A percentile compares a stretch with the other conserved stretches of the same genome.
phyloP scores from a whole-genome alignment of 2,329 filamentous ascomycete genomes.

The Penicillium verrucosum region DNA sequence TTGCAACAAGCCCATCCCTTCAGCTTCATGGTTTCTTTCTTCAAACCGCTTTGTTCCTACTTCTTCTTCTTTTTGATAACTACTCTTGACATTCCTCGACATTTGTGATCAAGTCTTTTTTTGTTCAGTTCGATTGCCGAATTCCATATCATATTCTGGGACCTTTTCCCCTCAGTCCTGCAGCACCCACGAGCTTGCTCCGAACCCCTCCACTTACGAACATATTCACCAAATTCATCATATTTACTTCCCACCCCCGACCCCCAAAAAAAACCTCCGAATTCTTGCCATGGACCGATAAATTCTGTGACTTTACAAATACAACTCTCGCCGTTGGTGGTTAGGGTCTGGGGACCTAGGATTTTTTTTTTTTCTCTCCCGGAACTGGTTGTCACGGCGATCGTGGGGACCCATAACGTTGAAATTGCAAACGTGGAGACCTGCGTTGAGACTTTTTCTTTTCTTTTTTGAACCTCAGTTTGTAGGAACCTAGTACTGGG shows the following conservation, averaged over 20 bases:
- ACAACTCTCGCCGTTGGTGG: constrained; percentile 18
- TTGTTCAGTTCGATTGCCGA: constrained; percentile 1
- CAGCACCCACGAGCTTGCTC: constrained; percentile 23
- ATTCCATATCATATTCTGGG: not conserved
- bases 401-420: constrained; percentile 14
- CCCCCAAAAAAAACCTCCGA: not conserved
- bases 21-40: constrained; percentile 38
- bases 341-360: constrained; percentile 18
- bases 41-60: constrained; percentile 26
- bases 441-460: not conserved
- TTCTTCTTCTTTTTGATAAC: constrained; percentile 19
- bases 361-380: constrained; percentile 1
- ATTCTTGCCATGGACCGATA: constrained; percentile 32
- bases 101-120: constrained; percentile 3
- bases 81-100: constrained; percentile 23
- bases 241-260: not conserved
- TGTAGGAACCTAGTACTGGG: constrained; percentile 10
- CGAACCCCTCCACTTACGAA: constrained; percentile 18
- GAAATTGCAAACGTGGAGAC: constrained; percentile 15
- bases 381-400: constrained; percentile 12
- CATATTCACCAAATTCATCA: not conserved
- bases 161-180: constrained; percentile 4
- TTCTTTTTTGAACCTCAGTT: constrained; percentile 4
- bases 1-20: constrained; percentile 43
- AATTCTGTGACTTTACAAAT: constrained; percentile 16